Conservation (phyloP, 805 yeast genomes). For the Monosporozyma aquatica region DNA sequence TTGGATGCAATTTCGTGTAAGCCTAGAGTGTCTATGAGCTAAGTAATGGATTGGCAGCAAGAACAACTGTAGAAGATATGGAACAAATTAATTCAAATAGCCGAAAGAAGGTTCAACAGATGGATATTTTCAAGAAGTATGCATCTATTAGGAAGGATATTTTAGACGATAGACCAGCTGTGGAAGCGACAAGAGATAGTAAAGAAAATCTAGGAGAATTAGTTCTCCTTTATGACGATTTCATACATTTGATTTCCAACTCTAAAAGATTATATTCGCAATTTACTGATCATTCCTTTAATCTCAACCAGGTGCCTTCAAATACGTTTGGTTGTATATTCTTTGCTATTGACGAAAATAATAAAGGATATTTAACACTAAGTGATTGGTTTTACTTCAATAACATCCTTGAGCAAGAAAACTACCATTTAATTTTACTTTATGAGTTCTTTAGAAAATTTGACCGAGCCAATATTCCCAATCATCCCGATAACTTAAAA, state of each 20-base stretch:
- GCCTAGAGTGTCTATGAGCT: too few species aligned
- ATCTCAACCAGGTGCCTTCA: conserved; percentile 44
- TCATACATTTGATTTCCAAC: conserved; percentile 30
- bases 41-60: not conserved
- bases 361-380: conserved; percentile 57
- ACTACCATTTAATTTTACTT: conserved; percentile 42
- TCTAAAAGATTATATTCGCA: conserved; percentile 24
- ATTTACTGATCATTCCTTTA: conserved; percentile 32
- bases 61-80: conserved; percentile 19
- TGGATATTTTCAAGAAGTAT: conserved; percentile 37
- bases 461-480: conserved; percentile 26
- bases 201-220: conserved; percentile 15
- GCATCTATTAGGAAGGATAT: conserved; percentile 26
- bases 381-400: conserved; percentile 71
- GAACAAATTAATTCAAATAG: conserved; percentile 33
- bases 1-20: too few species aligned
- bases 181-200: not conserved
- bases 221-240: conserved; percentile 30
- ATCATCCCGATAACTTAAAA: not conserved
- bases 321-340: conserved; percentile 65
- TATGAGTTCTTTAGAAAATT: conserved; percentile 47
- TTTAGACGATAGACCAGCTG: not conserved
- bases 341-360: conserved; percentile 65
- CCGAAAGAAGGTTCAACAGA: conserved; percentile 32
- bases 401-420: conserved; percentile 39